phyloP scores from a whole-genome alignment of 192 early-diverging fungal genomes.

The Backusella sp. region DNA sequence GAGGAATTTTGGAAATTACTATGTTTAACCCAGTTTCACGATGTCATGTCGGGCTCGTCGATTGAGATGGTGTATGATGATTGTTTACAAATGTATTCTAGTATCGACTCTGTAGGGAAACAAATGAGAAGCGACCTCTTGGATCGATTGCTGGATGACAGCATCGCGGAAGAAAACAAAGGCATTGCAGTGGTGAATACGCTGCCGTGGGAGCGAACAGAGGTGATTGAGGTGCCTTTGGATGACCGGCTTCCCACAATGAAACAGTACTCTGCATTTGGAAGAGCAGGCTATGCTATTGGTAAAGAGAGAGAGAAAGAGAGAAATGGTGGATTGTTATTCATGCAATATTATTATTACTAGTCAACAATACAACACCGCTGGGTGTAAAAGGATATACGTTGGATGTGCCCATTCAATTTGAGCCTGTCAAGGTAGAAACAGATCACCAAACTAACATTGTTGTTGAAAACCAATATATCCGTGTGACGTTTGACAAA shows the following conservation, averaged over 20 bases:
- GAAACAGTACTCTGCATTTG: slow-evolving; percentile 45
- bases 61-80: slow-evolving; percentile 93
- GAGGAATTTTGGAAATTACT: slow-evolving; percentile 87
- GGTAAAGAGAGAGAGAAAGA: slow-evolving; percentile 29
- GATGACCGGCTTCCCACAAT: slow-evolving; percentile 34
- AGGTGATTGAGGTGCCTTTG: slow-evolving; percentile 64
- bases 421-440: slow-evolving; percentile 33
- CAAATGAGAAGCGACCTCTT: slow-evolving; percentile 44
- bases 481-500: slow-evolving; percentile 69
- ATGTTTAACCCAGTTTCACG: slow-evolving; percentile 96
- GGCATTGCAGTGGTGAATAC: slow-evolving; percentile 63
- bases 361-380: slow-evolving; percentile 7
- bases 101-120: slow-evolving; percentile 29
- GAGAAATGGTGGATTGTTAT: not conserved
- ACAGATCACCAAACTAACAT: slow-evolving; percentile 40
- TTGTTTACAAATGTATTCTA: slow-evolving; percentile 48
- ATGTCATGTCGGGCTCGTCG: slow-evolving; percentile 89
- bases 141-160: slow-evolving; percentile 38
- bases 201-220: slow-evolving; percentile 65
- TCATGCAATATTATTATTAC: not conserved
- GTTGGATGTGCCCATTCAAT: slow-evolving; percentile 4
- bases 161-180: not conserved
- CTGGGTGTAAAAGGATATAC: slow-evolving; percentile 16
- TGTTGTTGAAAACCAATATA: slow-evolving; percentile 72
- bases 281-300: slow-evolving; percentile 40